Base-by-base conservation (phyloP, 495 filamentous ascomycete genomes). In the Aspergillus steynii region DNA sequence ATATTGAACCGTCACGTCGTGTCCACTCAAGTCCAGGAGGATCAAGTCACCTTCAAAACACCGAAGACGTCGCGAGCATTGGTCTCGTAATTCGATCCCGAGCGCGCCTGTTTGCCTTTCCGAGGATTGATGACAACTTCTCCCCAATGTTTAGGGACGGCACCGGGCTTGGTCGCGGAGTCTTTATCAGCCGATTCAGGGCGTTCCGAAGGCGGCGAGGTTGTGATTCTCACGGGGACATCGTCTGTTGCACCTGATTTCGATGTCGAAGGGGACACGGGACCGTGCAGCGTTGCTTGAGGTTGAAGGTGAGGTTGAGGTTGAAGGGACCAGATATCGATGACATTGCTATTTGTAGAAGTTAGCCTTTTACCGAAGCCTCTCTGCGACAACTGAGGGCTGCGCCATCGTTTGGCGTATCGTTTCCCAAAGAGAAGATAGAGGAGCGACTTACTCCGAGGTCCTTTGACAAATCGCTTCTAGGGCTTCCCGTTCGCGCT, bases 401-500 rank as follows among this genome's bases (percentile, higher is more conserved):
- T 29, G 49, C 20, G 49, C 20, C 49, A 46, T 8, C 8, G 42
- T 8, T 46, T 8, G 5, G 25, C 15, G 14, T 7, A 49, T 50
- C 29, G 28, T 1, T 53, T 10, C 14, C 29, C 29, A 6, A 29
- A 28, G 15, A 29, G 10, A 28, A 12, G 49, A 20, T 20, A 56
- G 37, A 28, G 50, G 2, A 28, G 28, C 31, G 1, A 56, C 80
- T 71, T 61, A 84, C 81, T 83, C 81, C 8, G 81, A 84, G 29
- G 81, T 79, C 48, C 75, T 68, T 60, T 83, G 80, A 65, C 80
- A 82, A 62, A 84, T 84, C 5, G 77, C 78, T 64, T 83, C 79
- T 37, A 83, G 67, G 1, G 80, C 81, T 67, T 84, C 81, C 27
- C 79, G 71, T 61, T 84, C 81, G 48, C 78, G 78, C 60, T 75